Percentiles rank a stretch among this genome's conserved stretches.
These are phyloP conservation scores for Cydonia oblonga DNA, from an alignment of 331 rosid genomes.

Conservation along the genomic window DNA sequence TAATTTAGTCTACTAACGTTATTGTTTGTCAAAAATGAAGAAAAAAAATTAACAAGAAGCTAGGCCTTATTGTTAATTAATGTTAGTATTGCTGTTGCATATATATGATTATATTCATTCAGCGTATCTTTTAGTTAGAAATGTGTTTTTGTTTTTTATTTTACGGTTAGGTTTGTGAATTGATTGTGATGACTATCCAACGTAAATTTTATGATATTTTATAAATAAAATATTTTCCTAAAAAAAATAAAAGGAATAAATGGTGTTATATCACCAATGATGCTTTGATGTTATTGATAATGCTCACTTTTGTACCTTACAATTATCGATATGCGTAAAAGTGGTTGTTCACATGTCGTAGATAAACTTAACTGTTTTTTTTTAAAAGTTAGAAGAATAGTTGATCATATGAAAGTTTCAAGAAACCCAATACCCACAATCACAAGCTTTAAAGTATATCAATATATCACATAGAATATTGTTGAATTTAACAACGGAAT, in stretches of 20 bases:
- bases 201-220: no score
- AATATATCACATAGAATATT: background rate
- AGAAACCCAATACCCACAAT: no score
- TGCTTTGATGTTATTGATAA: background rate
- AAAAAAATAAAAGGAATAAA: no score
- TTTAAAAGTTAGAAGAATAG: no score
- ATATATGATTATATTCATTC: background rate
- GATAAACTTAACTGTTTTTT: no score
- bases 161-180: background rate
- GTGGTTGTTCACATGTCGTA: background rate
- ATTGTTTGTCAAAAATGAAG: no score
- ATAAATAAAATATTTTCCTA: no score
- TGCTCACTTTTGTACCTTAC: background rate
- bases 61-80: background rate
- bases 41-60: background rate
- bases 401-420: no score
- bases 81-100: background rate
- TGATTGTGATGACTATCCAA: background rate
- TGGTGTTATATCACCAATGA: no score
- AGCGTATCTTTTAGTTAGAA: background rate
- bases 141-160: background rate
- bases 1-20: rapidly evolving
- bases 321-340: background rate
- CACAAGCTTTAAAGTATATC: background rate
- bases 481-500: rapidly evolving